Percentiles rank a stretch among this genome's conserved stretches.
Conservation (phyloP, 306 rosid genomes). For the Vigna trinervia region DNA sequence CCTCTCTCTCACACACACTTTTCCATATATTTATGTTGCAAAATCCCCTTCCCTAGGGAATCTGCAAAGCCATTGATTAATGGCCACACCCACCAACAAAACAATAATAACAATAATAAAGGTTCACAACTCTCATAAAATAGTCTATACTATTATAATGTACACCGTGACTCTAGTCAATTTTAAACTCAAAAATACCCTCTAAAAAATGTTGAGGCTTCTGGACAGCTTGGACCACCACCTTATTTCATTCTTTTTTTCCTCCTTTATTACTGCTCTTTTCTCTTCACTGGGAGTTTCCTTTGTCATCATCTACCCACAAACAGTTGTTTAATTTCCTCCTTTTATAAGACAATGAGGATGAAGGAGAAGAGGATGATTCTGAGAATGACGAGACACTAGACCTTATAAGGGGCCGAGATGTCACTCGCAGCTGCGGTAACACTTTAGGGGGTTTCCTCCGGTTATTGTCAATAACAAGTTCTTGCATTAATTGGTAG, state of each 20-base stretch:
- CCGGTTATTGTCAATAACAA: constrained; percentile 55
- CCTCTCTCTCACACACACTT: constrained; percentile 16
- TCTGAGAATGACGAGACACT: constrained; percentile 52
- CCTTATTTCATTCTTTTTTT: constrained; percentile 23
- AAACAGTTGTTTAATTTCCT: constrained; percentile 73
- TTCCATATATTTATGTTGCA: constrained; percentile 48
- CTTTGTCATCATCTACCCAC: constrained; percentile 86
- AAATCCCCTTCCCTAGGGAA: constrained; percentile 77
- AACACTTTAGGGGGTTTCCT: constrained; percentile 59
- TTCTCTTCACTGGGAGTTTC: constrained; percentile 60
- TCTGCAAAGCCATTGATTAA: constrained; percentile 81
- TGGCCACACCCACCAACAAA: constrained; percentile 65
- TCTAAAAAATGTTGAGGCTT: constrained; percentile 69
- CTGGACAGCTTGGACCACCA: constrained; percentile 64
- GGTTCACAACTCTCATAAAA: constrained; percentile 63
- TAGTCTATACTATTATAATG: constrained; percentile 48
- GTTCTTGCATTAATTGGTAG: constrained; percentile 81
- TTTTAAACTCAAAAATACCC: constrained; percentile 60
- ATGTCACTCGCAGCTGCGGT: constrained; percentile 73
- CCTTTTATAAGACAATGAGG: constrained; percentile 70
- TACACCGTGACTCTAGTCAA: constrained; percentile 67
- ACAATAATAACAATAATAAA: constrained; percentile 47
- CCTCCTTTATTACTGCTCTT: constrained; percentile 26
- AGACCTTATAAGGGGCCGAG: constrained; percentile 62
- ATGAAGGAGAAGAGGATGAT: constrained; percentile 61